Evolutionary conservation across 495 filamentous ascomycete genomes (phyloP), one percentile per base, ranked within the genome.

Genomic region (Pyrenula massariospora): DNA sequence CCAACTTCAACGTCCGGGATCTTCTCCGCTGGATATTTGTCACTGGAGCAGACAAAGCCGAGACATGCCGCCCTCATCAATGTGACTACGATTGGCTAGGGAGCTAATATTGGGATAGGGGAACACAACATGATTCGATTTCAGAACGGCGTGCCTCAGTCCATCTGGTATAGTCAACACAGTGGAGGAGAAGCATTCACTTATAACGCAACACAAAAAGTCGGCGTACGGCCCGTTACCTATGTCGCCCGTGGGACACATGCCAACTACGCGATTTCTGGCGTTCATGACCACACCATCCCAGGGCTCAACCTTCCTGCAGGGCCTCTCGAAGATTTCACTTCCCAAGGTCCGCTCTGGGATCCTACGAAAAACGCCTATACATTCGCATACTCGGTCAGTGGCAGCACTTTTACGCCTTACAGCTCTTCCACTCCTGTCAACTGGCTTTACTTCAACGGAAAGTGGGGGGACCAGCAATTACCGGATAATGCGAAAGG

Each of bases 51-150:
- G n/a, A n/a, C n/a, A n/a, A n/a, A n/a, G n/a, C n/a, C n/a, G n/a
- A n/a, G n/a, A n/a, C n/a, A n/a, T n/a, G n/a, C n/a, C n/a, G n/a
- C n/a, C n/a, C n/a, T n/a, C n/a, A n/a, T n/a, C n/a, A n/a, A n/a
- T n/a, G n/a, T n/a, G n/a, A n/a, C n/a, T n/a, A n/a, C n/a, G n/a
- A n/a, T n/a, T n/a, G n/a, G n/a, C n/a, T n/a, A n/a, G n/a, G n/a
- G n/a, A n/a, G n/a, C n/a, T n/a, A n/a, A n/a, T n/a, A n/a, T n/a
- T n/a, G n/a, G n/a, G n/a, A n/a, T n/a, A 42, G 31, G 77, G 78
- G 83, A 85, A 61, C 83, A 86, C 63, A 84, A 78, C 58, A 84
- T 85, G 83, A 73, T 87, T 54, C 81, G 84, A 12, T 87, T 87
- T 64, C 49, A 70, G 12, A 73, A 84, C 53, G 82, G 80, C 23